These are phyloP conservation scores for Scutellaria galericulata DNA, from an alignment of 257 asterid genomes.

Conservation along the genomic window DNA sequence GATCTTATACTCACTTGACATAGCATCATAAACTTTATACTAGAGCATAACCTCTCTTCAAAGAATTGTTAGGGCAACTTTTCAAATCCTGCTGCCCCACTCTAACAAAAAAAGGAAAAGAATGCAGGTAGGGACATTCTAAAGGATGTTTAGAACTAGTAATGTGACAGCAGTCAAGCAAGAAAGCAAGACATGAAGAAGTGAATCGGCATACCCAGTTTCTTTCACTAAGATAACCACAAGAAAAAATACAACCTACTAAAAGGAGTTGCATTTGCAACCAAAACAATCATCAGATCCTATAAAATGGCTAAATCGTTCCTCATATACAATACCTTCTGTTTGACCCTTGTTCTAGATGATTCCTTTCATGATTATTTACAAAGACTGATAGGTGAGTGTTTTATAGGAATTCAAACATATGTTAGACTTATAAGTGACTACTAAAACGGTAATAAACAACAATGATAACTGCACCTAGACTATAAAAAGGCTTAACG, in stretches of 20 bases:
- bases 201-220: background rate
- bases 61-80: too few species aligned
- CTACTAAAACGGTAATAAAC: background rate
- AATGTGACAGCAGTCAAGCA: background rate
- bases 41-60: too few species aligned
- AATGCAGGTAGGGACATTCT: background rate
- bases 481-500: constrained; percentile 8
- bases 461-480: constrained; percentile 9
- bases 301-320: background rate
- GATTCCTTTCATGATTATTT: constrained; percentile 11
- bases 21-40: background rate
- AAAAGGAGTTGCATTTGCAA: background rate
- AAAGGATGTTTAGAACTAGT: too few species aligned
- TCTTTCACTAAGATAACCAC: background rate
- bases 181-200: background rate
- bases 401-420: background rate
- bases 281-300: background rate
- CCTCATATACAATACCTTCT: constrained; percentile 11
- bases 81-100: too few species aligned
- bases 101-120: too few species aligned
- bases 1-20: background rate
- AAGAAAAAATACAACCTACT: background rate
- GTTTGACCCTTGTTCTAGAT: background rate
- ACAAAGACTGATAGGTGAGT: background rate
- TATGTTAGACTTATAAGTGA: background rate